A percentile compares a stretch with the other conserved stretches of the same genome.
phyloP scores from a whole-genome alignment of 1,284 basidiomycete genomes.

The Marasmius tenuissimus region DNA sequence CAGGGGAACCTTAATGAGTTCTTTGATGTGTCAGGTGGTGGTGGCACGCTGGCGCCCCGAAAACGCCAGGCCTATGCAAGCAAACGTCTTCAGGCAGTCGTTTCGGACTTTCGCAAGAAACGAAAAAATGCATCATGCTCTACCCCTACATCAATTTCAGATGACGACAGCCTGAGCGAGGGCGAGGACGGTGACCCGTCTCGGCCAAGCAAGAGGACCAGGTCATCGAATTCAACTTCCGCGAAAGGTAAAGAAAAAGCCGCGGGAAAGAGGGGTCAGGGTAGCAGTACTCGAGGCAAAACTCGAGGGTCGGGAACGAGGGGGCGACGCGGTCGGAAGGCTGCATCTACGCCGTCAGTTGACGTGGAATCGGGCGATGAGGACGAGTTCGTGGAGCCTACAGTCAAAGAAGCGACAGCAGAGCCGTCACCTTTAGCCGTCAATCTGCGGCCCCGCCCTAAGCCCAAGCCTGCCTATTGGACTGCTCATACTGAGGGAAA shows the following conservation, averaged over 20 bases:
- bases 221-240: conserved; percentile 1
- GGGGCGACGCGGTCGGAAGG: not conserved
- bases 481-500: not conserved
- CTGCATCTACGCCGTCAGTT: not conserved
- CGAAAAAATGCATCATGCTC: conserved; percentile 9
- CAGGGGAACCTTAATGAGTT: conserved; percentile 74
- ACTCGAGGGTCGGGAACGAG: not conserved
- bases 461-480: conserved; percentile 19
- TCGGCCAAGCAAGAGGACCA: conserved; percentile 7
- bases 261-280: not conserved
- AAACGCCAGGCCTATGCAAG: conserved; percentile 80
- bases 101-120: conserved; percentile 73
- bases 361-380: conserved; percentile 1
- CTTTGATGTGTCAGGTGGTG: conserved; percentile 61
- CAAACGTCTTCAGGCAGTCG: conserved; percentile 88
- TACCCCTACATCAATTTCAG: conserved; percentile 15
- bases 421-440: conserved; percentile 17
- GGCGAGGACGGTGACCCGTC: conserved; percentile 14
- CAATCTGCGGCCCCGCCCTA: conserved; percentile 26
- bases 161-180: conserved; percentile 21
- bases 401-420: conserved; percentile 19
- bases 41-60: conserved; percentile 72
- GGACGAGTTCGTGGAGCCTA: conserved; percentile 2
- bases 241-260: conserved; percentile 2
- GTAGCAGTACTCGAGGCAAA: not conserved